Base-by-base conservation (phyloP, 352 stramenopile genomes). In the Phytopythium mirpurense region DNA sequence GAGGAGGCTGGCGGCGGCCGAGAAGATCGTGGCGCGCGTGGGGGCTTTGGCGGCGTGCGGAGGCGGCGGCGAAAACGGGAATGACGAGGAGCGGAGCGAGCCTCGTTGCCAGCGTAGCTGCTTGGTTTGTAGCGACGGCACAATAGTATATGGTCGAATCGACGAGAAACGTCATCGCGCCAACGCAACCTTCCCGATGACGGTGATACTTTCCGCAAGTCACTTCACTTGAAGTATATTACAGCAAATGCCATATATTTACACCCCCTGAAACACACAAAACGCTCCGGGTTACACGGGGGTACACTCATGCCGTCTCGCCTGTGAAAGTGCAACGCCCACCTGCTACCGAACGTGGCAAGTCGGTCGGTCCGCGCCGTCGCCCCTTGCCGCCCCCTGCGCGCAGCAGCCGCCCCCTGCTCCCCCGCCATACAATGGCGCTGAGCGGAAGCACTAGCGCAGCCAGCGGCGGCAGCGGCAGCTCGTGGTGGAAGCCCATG, bases 401-500 rank as follows among this genome's bases (percentile, higher is more conserved):
- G 5, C 8, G 18, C 23, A 1, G 4, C 26, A 36, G 16, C 10
- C 31, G 5, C n/a, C 12, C 23, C 43, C 26, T 24, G 24, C 36
- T 41, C 36, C 24, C 38, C 26, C 4, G 3, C 9, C 29, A 32
- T 32, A 5, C 29, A 32, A 61, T 67, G 57, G 57, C 32, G 23
- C 44, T 60, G 7, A 52, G 47, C 24, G 37, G 55, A 8, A 56
- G 40, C 41, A 57, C 46, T 18, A 60, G 56, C 21, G 37, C 41
- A 14, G 14, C 41, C 21, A 43, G 38, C 26, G 23, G 35, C 41
- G n/a, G 21, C 54, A 38, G 46, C 47, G 2, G 66, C 44, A 26
- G 51, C 43, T 58, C 64, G n/a, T 81, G 67, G 72, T 79, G 69
- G 69, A 65, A 68, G 40, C 63, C 68, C 1, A 56, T 64, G 0